Conservation (phyloP, 2,329 filamentous ascomycete species). For the Sporothrix globosa region DNA sequence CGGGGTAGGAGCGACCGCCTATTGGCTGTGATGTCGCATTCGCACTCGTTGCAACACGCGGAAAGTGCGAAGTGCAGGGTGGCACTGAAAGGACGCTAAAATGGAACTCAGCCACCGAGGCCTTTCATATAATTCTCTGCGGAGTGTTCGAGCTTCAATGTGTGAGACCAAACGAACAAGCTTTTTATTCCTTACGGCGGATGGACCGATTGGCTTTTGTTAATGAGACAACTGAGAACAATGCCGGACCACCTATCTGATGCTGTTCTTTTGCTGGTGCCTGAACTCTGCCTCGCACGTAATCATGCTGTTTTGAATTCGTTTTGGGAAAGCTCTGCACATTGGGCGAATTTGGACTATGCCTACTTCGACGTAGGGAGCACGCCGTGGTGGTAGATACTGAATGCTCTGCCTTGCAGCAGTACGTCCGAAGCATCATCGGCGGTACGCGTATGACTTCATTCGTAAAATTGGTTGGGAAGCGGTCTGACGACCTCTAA, state of each 20-base stretch:
- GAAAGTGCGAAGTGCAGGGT: background rate
- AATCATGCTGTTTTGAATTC: background rate
- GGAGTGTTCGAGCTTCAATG: too few species aligned
- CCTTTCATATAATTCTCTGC: too few species aligned
- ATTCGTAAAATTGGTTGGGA: background rate
- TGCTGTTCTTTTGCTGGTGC: background rate
- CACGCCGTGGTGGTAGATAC: background rate
- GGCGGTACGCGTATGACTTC: background rate
- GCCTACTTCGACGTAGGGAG: background rate
- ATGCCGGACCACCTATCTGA: background rate
- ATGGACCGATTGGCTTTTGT: background rate
- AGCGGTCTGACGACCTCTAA: background rate
- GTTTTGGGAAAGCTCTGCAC: background rate
- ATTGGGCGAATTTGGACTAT: background rate
- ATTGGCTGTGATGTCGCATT: conserved; percentile 1
- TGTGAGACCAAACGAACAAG: background rate
- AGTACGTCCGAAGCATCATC: too few species aligned
- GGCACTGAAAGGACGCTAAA: background rate
- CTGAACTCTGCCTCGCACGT: background rate
- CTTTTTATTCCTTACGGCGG: background rate
- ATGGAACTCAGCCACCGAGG: background rate
- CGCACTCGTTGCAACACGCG: conserved; percentile 2
- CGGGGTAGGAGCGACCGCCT: too few species aligned
- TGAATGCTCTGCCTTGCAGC: too few species aligned
- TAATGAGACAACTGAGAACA: background rate